phyloP scores from a whole-genome alignment of 1,284 basidiomycete species.

The Puccinia coronata region DNA sequence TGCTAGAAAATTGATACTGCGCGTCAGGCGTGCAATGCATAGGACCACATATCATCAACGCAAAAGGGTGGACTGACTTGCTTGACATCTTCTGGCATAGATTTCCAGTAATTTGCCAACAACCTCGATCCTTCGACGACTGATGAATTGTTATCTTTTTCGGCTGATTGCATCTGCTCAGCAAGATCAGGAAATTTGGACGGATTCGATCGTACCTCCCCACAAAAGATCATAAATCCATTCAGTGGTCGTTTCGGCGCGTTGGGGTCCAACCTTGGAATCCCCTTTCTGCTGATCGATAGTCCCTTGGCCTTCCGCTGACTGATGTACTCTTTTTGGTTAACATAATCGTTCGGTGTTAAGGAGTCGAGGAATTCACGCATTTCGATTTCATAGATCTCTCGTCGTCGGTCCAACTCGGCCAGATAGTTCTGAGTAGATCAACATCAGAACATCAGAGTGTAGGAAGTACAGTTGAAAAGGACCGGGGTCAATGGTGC shows the following conservation, averaged over 20 bases:
- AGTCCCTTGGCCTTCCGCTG: slow-evolving; percentile 34
- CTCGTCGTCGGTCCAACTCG: slow-evolving; percentile 31
- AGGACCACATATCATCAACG: background rate
- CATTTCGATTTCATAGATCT: slow-evolving; percentile 41
- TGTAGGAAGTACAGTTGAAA: background rate
- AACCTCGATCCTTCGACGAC: slow-evolving; percentile 35
- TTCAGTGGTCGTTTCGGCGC: slow-evolving; percentile 44
- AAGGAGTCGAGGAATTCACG: slow-evolving; percentile 43
- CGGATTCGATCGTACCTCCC: slow-evolving; percentile 34
- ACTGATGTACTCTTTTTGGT: slow-evolving; percentile 43
- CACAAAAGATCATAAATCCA: slow-evolving; percentile 47
- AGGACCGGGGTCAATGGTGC: background rate
- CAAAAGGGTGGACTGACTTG: slow-evolving; percentile 14
- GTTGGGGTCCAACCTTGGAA: slow-evolving; percentile 43
- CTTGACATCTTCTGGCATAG: slow-evolving; percentile 37
- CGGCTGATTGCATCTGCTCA: slow-evolving; percentile 1
- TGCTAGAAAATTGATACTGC: background rate
- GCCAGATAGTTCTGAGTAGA: slow-evolving; percentile 15
- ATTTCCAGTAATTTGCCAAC: slow-evolving; percentile 34
- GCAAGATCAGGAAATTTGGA: slow-evolving; percentile 26
- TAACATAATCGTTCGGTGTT: slow-evolving; percentile 42
- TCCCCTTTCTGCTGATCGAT: slow-evolving; percentile 18
- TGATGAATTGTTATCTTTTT: slow-evolving; percentile 18
- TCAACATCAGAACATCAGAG: background rate
- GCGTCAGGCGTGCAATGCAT: background rate